Percentiles rank a stretch among this genome's conserved stretches.
Conservation (phyloP, 2,329 filamentous ascomycete species). For the Sclerotiophoma versabilis region DNA sequence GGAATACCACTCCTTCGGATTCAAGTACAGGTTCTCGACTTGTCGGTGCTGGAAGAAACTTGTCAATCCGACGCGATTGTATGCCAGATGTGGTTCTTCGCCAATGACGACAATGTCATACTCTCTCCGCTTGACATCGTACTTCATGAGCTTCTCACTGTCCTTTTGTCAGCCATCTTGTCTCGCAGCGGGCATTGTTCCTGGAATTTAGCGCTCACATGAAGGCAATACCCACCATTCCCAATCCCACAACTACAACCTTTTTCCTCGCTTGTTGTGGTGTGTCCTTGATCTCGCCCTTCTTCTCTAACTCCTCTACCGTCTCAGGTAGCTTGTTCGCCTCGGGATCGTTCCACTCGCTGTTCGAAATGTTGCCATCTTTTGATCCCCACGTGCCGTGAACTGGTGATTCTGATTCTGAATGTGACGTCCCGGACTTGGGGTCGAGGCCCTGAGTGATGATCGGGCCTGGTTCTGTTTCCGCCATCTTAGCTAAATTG, state of each 20-base stretch:
- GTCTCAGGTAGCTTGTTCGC: constrained; percentile 55
- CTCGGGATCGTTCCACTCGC: constrained; percentile 56
- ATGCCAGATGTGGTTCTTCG: constrained; percentile 86
- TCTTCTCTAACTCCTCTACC: constrained; percentile 42
- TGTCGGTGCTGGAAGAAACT: constrained; percentile 87
- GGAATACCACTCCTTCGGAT: constrained; percentile 81
- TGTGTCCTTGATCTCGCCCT: constrained; percentile 38
- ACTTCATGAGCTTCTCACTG: constrained; percentile 88
- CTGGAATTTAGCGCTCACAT: constrained; percentile 66
- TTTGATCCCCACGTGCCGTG: constrained; percentile 38
- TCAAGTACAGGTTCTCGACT: constrained; percentile 87
- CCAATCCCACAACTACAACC: constrained; percentile 83
- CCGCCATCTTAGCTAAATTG: constrained; percentile 23
- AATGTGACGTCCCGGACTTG: constrained; percentile 39
- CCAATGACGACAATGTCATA: constrained; percentile 87
- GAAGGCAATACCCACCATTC: constrained; percentile 90
- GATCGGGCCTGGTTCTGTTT: constrained; percentile 27
- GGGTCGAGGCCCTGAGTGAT: constrained; percentile 45
- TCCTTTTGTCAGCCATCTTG: not conserved
- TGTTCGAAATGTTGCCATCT: constrained; percentile 51
- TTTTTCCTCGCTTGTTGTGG: constrained; percentile 60
- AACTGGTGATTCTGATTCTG: constrained; percentile 26
- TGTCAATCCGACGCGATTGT: constrained; percentile 88
- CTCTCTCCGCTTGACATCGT: constrained; percentile 76
- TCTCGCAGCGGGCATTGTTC: no score